Evolutionary conservation across 2,329 filamentous ascomycete species (phyloP).

Genomic region (Colletotrichum scovillei): DNA sequence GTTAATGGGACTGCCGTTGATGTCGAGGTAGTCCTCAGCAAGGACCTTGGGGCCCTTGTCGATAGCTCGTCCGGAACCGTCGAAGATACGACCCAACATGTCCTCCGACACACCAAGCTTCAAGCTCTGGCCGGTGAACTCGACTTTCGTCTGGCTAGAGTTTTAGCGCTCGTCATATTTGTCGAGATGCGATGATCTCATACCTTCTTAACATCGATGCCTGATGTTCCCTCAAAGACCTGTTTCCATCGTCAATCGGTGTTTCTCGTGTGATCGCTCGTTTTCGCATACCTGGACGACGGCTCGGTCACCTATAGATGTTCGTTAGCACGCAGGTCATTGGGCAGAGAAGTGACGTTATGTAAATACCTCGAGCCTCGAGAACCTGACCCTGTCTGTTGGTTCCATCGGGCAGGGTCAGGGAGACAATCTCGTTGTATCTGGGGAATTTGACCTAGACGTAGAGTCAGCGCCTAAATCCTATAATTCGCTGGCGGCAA

Average conservation of each 20-base stretch:
- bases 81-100: conserved; percentile 99
- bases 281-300: conserved; percentile 83
- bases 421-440: conserved; percentile 97
- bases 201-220: conserved; percentile 99
- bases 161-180: conserved; percentile 28
- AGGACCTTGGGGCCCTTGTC: conserved; percentile 99
- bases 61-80: conserved; percentile 96
- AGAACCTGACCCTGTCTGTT: conserved; percentile 95
- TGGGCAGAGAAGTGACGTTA: conserved; percentile 32
- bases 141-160: conserved; percentile 84
- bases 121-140: conserved; percentile 96
- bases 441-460: conserved; percentile 92
- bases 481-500: conserved; percentile 20
- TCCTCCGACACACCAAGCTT: conserved; percentile 99
- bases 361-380: conserved; percentile 86
- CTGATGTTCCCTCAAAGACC: conserved; percentile 97
- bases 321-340: conserved; percentile 38
- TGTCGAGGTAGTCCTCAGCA: conserved; percentile 97
- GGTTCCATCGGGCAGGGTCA: conserved; percentile 95
- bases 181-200: conserved; percentile 37
- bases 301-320: conserved; percentile 80
- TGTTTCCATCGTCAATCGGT: conserved; percentile 54
- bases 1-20: conserved; percentile 99
- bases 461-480: conserved; percentile 2
- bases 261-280: conserved; percentile 20